Evolutionary conservation across 2,329 filamentous ascomycete genomes (phyloP).

Genomic region (Magnaporthiopsis poae): DNA sequence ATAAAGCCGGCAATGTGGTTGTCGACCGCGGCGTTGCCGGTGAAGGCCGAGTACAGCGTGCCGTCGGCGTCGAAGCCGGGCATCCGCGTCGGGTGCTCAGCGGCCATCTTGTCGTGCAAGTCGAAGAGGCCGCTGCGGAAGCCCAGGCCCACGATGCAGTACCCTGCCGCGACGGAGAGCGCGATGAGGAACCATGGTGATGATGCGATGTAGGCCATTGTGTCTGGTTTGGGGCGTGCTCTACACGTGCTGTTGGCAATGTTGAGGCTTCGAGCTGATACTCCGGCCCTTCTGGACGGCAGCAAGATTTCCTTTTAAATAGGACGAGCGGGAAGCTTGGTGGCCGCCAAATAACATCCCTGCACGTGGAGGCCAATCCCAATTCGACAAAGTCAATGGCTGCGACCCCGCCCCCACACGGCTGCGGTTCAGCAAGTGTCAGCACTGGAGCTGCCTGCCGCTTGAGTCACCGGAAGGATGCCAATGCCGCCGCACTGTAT

Average conservation of each 20-base stretch:
- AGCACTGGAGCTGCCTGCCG: too few species aligned
- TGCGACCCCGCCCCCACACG: too few species aligned
- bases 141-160: slow-evolving; percentile 4
- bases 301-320: too few species aligned
- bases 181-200: background rate
- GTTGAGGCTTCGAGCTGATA: too few species aligned
- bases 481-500: too few species aligned
- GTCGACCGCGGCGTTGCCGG: background rate
- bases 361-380: too few species aligned
- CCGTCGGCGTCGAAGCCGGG: background rate
- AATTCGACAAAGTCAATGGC: too few species aligned
- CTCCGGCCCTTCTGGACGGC: too few species aligned
- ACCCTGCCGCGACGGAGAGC: background rate
- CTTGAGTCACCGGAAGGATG: too few species aligned
- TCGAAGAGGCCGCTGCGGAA: background rate
- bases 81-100: slow-evolving; percentile 1
- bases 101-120: background rate
- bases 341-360: too few species aligned
- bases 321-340: too few species aligned
- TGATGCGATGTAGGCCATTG: background rate
- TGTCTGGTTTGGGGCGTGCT: background rate
- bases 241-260: background rate
- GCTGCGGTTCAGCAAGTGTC: too few species aligned
- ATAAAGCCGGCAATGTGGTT: slow-evolving; percentile 16
- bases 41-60: background rate